Evolutionary conservation across 2,329 filamentous ascomycete species (phyloP).

Genomic region (Xylariales sp.): DNA sequence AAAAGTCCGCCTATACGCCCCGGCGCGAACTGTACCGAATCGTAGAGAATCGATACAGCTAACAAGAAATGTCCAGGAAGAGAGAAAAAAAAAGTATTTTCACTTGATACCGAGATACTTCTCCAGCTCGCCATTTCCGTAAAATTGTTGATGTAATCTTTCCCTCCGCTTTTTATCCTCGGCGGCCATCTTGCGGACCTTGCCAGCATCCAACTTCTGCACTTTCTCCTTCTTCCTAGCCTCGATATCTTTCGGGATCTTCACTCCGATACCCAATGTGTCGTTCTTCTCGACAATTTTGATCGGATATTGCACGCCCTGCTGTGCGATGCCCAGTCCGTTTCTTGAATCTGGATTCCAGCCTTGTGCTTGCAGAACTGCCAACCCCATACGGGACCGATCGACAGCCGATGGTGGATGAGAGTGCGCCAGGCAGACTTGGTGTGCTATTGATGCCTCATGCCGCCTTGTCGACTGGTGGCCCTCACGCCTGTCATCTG

Average conservation of each 20-base stretch:
- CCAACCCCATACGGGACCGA: slow-evolving; percentile 64
- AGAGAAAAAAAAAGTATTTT: not conserved
- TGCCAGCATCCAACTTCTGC: slow-evolving; percentile 63
- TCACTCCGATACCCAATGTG: slow-evolving; percentile 66
- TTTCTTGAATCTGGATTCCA: slow-evolving; percentile 70
- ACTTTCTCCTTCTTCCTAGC: slow-evolving; percentile 34
- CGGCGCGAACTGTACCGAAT: too few relatives aligned
- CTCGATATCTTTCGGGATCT: slow-evolving; percentile 33
- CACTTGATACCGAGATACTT: slow-evolving; percentile 56
- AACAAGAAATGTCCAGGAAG: too few relatives aligned
- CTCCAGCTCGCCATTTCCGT: slow-evolving; percentile 69
- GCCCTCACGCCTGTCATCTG: slow-evolving; percentile 5
- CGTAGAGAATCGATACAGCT: too few relatives aligned
- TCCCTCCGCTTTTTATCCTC: slow-evolving; percentile 61
- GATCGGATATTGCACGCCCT: slow-evolving; percentile 73
- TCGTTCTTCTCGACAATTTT: slow-evolving; percentile 69
- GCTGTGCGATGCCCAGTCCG: slow-evolving; percentile 67
- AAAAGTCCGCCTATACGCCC: too few relatives aligned
- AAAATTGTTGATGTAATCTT: slow-evolving; percentile 66
- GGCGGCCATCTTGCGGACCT: slow-evolving; percentile 56
- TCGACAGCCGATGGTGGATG: slow-evolving; percentile 70
- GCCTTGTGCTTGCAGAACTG: slow-evolving; percentile 61
- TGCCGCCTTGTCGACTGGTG: slow-evolving; percentile 30
- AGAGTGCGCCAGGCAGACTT: slow-evolving; percentile 64
- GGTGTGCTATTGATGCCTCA: slow-evolving; percentile 64